Conservation (phyloP, 495 filamentous ascomycete species). For the Penicillium turbatum region DNA sequence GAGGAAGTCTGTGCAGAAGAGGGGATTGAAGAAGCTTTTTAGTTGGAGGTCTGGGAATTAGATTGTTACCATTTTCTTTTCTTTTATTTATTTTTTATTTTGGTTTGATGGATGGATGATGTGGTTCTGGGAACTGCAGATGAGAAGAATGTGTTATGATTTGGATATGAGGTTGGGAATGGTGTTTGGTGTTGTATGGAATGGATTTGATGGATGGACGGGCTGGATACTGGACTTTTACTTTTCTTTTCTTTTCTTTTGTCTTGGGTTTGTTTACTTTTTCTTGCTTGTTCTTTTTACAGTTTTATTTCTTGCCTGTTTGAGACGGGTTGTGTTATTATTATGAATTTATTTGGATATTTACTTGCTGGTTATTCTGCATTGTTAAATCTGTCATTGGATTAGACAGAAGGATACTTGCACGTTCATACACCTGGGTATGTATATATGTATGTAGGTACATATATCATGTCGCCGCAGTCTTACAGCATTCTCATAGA, state of each 20-base stretch:
- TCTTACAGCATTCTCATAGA: background rate
- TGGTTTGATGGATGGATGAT: background rate
- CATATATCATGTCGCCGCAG: too few relatives aligned
- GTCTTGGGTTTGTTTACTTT: slow-evolving; percentile 10
- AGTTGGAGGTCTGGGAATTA: slow-evolving; percentile 24
- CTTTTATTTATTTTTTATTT: background rate
- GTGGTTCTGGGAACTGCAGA: background rate
- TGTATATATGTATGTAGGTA: too few relatives aligned
- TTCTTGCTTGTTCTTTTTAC: slow-evolving; percentile 15
- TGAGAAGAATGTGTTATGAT: background rate
- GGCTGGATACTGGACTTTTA: background rate
- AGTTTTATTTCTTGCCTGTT: slow-evolving; percentile 10
- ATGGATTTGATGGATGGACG: background rate
- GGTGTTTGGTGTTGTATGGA: background rate
- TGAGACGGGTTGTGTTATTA: slow-evolving; percentile 9
- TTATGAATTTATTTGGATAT: slow-evolving; percentile 4
- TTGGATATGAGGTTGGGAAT: too few relatives aligned
- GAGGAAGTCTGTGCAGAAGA: slow-evolving; percentile 15
- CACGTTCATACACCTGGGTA: too few relatives aligned
- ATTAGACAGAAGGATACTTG: too few relatives aligned
- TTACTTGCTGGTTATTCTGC: background rate
- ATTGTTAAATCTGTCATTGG: background rate
- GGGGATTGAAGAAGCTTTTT: slow-evolving; percentile 24
- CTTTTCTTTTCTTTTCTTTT: slow-evolving; percentile 6
- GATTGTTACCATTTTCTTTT: background rate